phyloP scores from a whole-genome alignment of 2,329 filamentous ascomycete species.

The Fusarium pininemorale region DNA sequence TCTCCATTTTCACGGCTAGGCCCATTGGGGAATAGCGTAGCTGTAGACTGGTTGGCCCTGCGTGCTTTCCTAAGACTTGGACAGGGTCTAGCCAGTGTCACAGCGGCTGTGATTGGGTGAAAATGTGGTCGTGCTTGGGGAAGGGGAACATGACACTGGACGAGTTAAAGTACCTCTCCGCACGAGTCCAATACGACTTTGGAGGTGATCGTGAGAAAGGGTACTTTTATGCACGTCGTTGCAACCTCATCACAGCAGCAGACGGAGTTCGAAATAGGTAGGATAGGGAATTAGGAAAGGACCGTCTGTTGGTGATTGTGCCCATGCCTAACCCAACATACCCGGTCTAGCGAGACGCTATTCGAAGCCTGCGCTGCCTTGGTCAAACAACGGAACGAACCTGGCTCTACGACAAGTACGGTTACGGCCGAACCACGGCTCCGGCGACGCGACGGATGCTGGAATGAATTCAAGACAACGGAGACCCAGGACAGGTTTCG shows the following conservation, averaged over 20 bases:
- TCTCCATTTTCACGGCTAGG: background rate
- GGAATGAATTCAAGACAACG: slow-evolving; percentile 15
- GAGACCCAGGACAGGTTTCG: background rate
- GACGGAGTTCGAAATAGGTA: background rate
- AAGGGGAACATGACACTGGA: slow-evolving; percentile 29
- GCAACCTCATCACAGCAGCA: slow-evolving; percentile 13
- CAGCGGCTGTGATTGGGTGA: slow-evolving; percentile 3
- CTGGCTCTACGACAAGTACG: slow-evolving; percentile 1
- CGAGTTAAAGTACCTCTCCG: slow-evolving; percentile 19
- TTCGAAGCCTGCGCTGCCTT: background rate
- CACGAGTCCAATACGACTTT: slow-evolving; percentile 4
- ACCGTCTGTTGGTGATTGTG: slow-evolving; percentile 4
- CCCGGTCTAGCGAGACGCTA: background rate
- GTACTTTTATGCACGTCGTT: slow-evolving; percentile 21
- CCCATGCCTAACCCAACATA: background rate
- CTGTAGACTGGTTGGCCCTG: background rate
- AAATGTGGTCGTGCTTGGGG: slow-evolving; percentile 1
- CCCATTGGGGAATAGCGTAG: background rate
- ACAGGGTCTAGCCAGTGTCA: slow-evolving; percentile 16
- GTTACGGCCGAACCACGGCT: slow-evolving; percentile 18
- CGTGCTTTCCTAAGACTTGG: background rate
- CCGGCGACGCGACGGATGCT: slow-evolving; percentile 4
- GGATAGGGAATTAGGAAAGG: background rate
- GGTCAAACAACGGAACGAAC: background rate
- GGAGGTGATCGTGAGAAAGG: background rate